A percentile compares a stretch with the other conserved stretches of the same genome.
Evolutionary conservation across 2,329 filamentous ascomycete genomes (phyloP).

Genomic region (Aspergillus sojae): DNA sequence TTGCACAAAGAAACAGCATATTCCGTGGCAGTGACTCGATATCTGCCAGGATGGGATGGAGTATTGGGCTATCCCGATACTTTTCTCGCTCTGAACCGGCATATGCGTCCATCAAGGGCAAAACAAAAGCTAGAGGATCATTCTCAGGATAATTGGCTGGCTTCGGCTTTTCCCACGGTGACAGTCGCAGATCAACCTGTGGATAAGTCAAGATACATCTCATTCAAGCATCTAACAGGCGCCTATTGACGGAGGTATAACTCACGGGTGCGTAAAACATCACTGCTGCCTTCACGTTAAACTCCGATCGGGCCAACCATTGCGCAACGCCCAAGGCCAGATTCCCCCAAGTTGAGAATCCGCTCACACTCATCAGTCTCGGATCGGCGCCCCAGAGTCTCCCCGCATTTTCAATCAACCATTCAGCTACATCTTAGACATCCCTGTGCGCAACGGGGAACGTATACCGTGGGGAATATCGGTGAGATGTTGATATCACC

Average conservation of each 20-base stretch:
- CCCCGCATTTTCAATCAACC: conserved; percentile 43
- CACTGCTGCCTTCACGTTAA: conserved; percentile 41
- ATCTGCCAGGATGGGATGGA: conserved; percentile 13
- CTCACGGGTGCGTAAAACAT: conserved; percentile 43
- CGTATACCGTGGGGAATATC: conserved; percentile 43
- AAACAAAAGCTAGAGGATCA: conserved; percentile 44
- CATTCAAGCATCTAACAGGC: neutral
- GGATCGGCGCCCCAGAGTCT: conserved; percentile 28
- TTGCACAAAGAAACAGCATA: conserved; percentile 12
- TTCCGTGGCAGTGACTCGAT: conserved; percentile 13
- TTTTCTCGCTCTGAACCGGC: conserved; percentile 26
- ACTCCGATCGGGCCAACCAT: conserved; percentile 24
- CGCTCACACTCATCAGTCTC: conserved; percentile 47
- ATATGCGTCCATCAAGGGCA: conserved; percentile 51
- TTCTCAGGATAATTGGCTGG: conserved; percentile 35
- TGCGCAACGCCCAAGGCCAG: conserved; percentile 42
- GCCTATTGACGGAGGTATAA: neutral
- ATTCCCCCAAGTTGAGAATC: conserved; percentile 50
- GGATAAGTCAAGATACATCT: neutral
- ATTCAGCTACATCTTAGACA: conserved; percentile 47
- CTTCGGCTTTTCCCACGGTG: conserved; percentile 46
- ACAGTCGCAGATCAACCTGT: conserved; percentile 43
- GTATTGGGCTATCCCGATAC: conserved; percentile 9
- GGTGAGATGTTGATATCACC: conserved; percentile 44
- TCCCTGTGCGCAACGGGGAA: conserved; percentile 50